Conservation (phyloP, 1,284 basidiomycete species). For the Malassezia cuniculi region DNA sequence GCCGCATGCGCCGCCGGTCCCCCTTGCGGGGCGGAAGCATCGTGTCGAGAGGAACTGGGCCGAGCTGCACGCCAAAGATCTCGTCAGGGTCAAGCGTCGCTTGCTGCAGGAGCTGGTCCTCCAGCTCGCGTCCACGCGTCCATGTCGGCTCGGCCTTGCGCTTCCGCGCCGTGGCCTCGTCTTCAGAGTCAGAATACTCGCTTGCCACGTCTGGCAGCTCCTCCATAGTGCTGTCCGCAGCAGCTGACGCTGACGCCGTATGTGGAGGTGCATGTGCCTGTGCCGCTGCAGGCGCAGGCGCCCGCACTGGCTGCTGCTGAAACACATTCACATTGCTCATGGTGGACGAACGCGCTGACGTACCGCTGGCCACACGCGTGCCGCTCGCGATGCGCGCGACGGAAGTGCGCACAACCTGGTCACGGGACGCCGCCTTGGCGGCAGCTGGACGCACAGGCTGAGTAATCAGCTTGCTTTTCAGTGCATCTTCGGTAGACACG, state of each 20-base stretch:
- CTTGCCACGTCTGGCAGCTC: constrained; percentile 28
- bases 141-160: constrained; percentile 33
- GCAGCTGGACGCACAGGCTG: constrained; percentile 1
- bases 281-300: constrained; percentile 8
- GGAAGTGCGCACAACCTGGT: constrained; percentile 10
- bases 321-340: constrained; percentile 9
- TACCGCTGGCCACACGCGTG: neutral
- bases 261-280: neutral
- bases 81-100: constrained; percentile 32
- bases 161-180: constrained; percentile 33
- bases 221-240: no score
- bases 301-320: constrained; percentile 13
- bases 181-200: constrained; percentile 41
- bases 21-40: constrained; percentile 25
- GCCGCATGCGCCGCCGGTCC: constrained; percentile 16
- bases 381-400: neutral
- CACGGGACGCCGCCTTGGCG: neutral
- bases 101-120: constrained; percentile 29
- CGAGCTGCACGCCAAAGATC: constrained; percentile 39
- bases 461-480: constrained; percentile 14
- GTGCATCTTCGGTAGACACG: constrained; percentile 9
- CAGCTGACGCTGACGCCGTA: constrained; percentile 4
- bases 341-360: constrained; percentile 3
- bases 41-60: constrained; percentile 31
- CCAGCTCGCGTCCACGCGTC: constrained; percentile 33